Evolutionary conservation across 2,329 filamentous ascomycete genomes (phyloP), one percentile per base, ranked within the genome.

Genomic region (Fusarium tuaranense): DNA sequence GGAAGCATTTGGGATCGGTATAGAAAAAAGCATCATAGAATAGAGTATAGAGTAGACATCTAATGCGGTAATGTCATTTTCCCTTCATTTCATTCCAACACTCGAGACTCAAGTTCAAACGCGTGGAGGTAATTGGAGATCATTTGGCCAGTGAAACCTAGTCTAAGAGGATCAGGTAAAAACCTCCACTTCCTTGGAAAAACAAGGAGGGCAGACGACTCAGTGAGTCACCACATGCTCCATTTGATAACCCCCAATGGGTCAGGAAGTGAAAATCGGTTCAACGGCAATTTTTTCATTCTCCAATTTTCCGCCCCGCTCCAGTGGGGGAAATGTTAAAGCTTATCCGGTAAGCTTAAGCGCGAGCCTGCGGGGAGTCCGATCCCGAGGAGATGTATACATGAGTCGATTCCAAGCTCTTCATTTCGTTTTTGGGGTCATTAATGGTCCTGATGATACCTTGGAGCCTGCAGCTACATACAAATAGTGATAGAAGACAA

Each of bases 261-360:
- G 34, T 36, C 20, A 36, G 53, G 53, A 58, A 12, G 14, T 7
- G 32, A 34, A 25, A 58, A 22, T 34, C 53, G 48, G 48, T 32
- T 32, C 48, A 53, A 53, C 27, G 48, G 48, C 48, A 53, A 53
- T 30, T 30, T 30, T 53, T 53, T 53, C 48, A 30, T 32, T 32
- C 48, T 53, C 48, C 53, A 34, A 34, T 58, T 38, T 58, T 38
- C n/a, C 22, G 34, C 34, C 53, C 53, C 30, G 27, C 48, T 53
- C 53, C 0, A 18, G 32, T 58, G 53, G 53, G 53, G 9, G 34
- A 38, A 25, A 4, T 32, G 34, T 36, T 38, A 27, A 58, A 58
- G 53, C 34, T 58, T 58, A 58, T 38, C 13, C 53, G 53, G 53
- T 58, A 58, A 58, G 53, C 53, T 58, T 58, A 58, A 58, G 53